Base-by-base conservation (phyloP, 257 asterid genomes). In the Coffea eugenioides region DNA sequence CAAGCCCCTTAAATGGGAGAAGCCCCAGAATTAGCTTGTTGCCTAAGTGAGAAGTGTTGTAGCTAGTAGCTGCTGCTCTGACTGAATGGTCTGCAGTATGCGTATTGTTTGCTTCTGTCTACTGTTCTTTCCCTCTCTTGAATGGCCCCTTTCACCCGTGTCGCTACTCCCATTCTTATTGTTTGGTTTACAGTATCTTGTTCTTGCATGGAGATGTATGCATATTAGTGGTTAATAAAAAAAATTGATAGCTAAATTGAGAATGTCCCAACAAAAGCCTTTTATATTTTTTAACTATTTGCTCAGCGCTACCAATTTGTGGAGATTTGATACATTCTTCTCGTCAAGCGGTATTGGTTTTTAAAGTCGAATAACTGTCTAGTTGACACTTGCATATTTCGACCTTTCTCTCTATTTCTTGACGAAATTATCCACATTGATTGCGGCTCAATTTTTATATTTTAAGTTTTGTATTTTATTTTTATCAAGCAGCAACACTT, bases 1-100 rank as follows among this genome's bases (percentile, higher is more conserved):
- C 73, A 90, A 90, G 88, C 88, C 87, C 56, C 93, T 90, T 76
- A 90, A 88, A 74, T 85, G 89, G 90, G 90, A 86, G 48, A 90
- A 87, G 85, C 83, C 90, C 52, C 84, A 80, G 81, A 82, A 74
- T 65, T 83, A 79, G 10, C 62, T 62, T 62, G 16, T 23, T 14
- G 11, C 31, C 1, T 41, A 39, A 48, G 18, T 46, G 46, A 48
- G 69, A 45, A 13, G 20, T 67, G 27, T 48, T 12, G 20, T 77
- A 27, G 74, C 80, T 68, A 34, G 74, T 52, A 78, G 69, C 81
- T 67, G 45, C 81, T 78, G 74, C 52, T 31, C 23, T 34, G 20
- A 64, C 75, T 36, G 67, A 31, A 18, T 14, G 80, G 56, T 23
- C 57, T 36, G 68, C 81, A 66, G 81, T 36, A 66, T 78, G 77